Percentiles rank a stretch among this genome's conserved stretches.
These are phyloP conservation scores for Podospora appendiculata DNA, from an alignment of 495 filamentous ascomycete genomes.

Conservation along the genomic window DNA sequence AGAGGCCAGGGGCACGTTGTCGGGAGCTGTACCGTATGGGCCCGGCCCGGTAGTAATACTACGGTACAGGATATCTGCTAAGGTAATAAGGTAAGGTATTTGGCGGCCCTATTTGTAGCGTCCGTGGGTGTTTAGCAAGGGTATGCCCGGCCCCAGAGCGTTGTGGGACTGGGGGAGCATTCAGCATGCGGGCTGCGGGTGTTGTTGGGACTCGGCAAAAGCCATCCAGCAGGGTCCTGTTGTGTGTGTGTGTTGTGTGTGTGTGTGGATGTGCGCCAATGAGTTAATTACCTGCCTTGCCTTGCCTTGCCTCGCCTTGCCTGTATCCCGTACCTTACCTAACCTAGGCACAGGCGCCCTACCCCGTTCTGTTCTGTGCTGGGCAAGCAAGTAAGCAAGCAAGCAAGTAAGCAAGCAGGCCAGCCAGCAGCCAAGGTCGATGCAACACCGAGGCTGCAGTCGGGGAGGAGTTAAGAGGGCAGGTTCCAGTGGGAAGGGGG, in stretches of 20 bases:
- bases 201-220: conserved; percentile 16
- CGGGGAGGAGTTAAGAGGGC: background rate
- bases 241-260: too few species aligned
- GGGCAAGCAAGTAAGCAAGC: background rate
- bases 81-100: conserved; percentile 1
- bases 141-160: background rate
- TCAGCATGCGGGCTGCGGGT: conserved; percentile 11
- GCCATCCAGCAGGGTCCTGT: conserved; percentile 11
- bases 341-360: too few species aligned
- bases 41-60: conserved; percentile 16
- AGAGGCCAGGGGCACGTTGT: background rate
- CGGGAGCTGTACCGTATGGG: conserved; percentile 22
- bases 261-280: conserved; percentile 12
- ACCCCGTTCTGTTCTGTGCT: background rate
- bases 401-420: background rate
- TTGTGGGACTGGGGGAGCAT: too few species aligned
- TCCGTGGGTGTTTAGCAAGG: conserved; percentile 13
- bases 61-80: conserved; percentile 5
- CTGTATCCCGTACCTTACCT: too few species aligned
- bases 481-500: background rate
- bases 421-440: background rate
- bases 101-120: conserved; percentile 23
- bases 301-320: too few species aligned
- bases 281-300: background rate
- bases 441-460: background rate